Evolutionary conservation across 805 yeast genomes (phyloP), one percentile per base, ranked within the genome.

Genomic region (Phaffomyces antillensis): DNA sequence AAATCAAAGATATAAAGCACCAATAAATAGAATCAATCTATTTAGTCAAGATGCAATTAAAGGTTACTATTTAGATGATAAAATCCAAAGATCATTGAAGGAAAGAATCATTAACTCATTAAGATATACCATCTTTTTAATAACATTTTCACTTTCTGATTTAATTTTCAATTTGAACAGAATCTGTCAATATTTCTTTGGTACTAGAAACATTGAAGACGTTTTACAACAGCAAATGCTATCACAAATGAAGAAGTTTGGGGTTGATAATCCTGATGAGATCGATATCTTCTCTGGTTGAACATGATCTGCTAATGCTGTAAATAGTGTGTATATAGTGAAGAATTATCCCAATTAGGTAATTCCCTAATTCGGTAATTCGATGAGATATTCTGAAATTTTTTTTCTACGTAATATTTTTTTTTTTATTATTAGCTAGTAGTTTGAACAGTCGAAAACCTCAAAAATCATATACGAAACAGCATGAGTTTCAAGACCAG

Each of bases 21-120:
- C 90, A 0, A 82, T 83, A n/a, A 85, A 85, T 59, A 69, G 93
- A 46, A 64, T 85, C 52, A 80, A 79, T 46, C 57, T 81, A 26
- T 66, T 85, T 43, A 85, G 86, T 0, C 62, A 67, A 15, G 79
- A 77, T 53, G 86, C 87, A 0, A 55, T 59, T 13, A 52, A 45
- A n/a, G 61, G 61, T 3, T 57, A 26, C 32, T 59, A 57, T 31
- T 32, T 59, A 16, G 53, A 50, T 32, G 43, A 51, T 10, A 23
- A 33, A 18, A n/a, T 23, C 1, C 13, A 17, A 23, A 24, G 28
- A 6, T 31, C 43, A 1, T 11, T 37, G 7, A 44, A 44, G 39
- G 44, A 39, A 20, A 39, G 48, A 3, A 2, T 51, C 0, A 33
- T 40, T 6, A 46, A 55, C 12, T 23, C 41, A 0, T 28, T 57